Conservation (phyloP, 768 basidiomycete genomes). For the Tylopilus intermedius region DNA sequence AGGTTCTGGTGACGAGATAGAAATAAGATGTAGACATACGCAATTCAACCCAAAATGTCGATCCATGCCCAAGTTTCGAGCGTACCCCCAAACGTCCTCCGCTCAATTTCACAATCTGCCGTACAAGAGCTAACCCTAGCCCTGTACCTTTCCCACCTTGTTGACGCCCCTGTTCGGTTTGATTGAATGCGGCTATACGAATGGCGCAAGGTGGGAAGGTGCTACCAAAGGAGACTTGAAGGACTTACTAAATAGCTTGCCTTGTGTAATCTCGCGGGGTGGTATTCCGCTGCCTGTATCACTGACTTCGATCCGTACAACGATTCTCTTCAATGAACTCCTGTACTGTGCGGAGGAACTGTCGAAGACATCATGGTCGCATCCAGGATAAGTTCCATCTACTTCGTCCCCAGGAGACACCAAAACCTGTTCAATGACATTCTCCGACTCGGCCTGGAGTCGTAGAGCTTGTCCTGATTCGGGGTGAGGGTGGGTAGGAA, state of each 20-base stretch:
- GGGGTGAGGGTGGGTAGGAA: slow-evolving; percentile 22
- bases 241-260: slow-evolving; percentile 64
- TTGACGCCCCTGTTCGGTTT: slow-evolving; percentile 69
- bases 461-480: slow-evolving; percentile 6
- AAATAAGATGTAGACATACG: slow-evolving; percentile 35
- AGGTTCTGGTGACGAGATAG: slow-evolving; percentile 10
- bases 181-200: slow-evolving; percentile 62
- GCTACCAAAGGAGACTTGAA: background rate
- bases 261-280: slow-evolving; percentile 62
- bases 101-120: slow-evolving; percentile 72
- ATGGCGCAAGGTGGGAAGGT: slow-evolving; percentile 4
- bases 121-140: slow-evolving; percentile 68
- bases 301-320: slow-evolving; percentile 79
- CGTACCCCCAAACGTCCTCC: slow-evolving; percentile 71
- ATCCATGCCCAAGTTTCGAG: slow-evolving; percentile 50
- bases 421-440: slow-evolving; percentile 21
- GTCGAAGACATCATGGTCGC: background rate
- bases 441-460: background rate
- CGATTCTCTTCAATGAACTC: slow-evolving; percentile 50
- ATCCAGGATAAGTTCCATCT: no score
- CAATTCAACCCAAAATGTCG: slow-evolving; percentile 70
- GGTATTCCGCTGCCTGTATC: slow-evolving; percentile 66
- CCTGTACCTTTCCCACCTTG: slow-evolving; percentile 75
- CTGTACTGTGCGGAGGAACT: background rate
- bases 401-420: background rate